phyloP scores from a whole-genome alignment of 331 rosid genomes.

The Arachis monticola region DNA sequence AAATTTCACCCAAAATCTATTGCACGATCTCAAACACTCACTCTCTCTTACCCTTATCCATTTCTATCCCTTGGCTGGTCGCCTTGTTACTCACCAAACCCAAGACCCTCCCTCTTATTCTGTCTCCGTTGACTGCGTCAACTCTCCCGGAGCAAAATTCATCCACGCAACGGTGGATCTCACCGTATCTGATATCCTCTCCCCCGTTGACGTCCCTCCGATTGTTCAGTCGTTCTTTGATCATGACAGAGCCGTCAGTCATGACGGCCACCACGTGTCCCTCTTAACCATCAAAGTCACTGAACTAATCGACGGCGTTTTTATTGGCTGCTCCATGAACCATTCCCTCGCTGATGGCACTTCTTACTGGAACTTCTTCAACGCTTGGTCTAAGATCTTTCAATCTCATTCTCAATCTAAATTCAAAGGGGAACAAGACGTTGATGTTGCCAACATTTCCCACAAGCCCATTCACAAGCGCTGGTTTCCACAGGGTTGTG shows the following conservation, averaged over 20 bases:
- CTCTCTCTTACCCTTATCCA: conserved; percentile 57
- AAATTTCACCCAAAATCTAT: conserved; percentile 34
- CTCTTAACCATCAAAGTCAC: conserved; percentile 65
- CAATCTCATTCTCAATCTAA: conserved; percentile 12
- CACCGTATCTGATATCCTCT: conserved; percentile 51
- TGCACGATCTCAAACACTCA: conserved; percentile 47
- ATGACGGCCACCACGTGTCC: conserved; percentile 58
- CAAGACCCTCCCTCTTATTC: conserved; percentile 44
- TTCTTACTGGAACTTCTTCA: conserved; percentile 71
- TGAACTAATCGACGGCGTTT: conserved; percentile 59
- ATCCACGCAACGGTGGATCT: conserved; percentile 52
- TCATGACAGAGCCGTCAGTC: conserved; percentile 58
- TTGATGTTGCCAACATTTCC: conserved; percentile 28
- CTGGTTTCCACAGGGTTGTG: conserved; percentile 61
- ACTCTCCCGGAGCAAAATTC: conserved; percentile 55
- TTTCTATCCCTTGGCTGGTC: conserved; percentile 65
- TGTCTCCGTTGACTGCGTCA: conserved; percentile 51
- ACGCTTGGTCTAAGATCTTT: conserved; percentile 63
- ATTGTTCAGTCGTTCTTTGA: conserved; percentile 61
- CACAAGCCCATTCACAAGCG: conserved; percentile 52
- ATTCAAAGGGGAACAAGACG: not conserved
- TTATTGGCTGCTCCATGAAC: conserved; percentile 62
- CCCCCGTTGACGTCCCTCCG: conserved; percentile 52
- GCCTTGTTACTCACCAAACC: conserved; percentile 44
- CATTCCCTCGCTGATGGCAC: conserved; percentile 61